Conservation (phyloP, 768 basidiomycete species). For the Calocera cornea region DNA sequence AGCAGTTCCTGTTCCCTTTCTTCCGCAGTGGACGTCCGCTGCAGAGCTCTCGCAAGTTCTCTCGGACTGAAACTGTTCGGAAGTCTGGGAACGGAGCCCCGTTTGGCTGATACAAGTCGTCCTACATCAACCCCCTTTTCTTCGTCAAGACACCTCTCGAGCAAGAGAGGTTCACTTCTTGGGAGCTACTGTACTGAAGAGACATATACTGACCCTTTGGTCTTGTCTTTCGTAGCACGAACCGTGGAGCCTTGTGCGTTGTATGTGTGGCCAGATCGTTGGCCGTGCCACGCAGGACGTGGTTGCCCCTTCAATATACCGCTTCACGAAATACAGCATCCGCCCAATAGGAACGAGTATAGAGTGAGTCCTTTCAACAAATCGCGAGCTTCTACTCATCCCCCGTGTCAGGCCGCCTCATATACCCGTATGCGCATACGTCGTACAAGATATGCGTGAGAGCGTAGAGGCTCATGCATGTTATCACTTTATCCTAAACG, state of each 20-base stretch:
- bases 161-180: conserved; percentile 49
- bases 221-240: conserved; percentile 40
- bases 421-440: conserved; percentile 69
- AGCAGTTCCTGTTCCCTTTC: conserved; percentile 34
- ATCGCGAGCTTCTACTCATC: conserved; percentile 18
- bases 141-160: conserved; percentile 79
- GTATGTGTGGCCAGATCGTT: conserved; percentile 70
- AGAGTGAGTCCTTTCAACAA: conserved; percentile 37
- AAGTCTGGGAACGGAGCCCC: conserved; percentile 10
- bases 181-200: conserved; percentile 57
- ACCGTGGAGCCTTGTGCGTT: conserved; percentile 53
- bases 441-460: conserved; percentile 84
- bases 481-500: conserved; percentile 77
- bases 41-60: conserved; percentile 55
- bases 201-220: conserved; percentile 15
- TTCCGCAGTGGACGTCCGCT: conserved; percentile 13
- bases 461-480: conserved; percentile 84
- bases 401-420: conserved; percentile 30
- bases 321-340: conserved; percentile 74
- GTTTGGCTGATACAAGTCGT: conserved; percentile 90
- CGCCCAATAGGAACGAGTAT: conserved; percentile 47
- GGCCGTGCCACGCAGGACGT: conserved; percentile 41
- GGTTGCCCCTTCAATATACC: conserved; percentile 35
- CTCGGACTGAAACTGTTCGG: conserved; percentile 2
- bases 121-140: conserved; percentile 51